These are phyloP conservation scores for Breynia disticha DNA, from an alignment of 441 rosid species.

Conservation along the genomic window DNA sequence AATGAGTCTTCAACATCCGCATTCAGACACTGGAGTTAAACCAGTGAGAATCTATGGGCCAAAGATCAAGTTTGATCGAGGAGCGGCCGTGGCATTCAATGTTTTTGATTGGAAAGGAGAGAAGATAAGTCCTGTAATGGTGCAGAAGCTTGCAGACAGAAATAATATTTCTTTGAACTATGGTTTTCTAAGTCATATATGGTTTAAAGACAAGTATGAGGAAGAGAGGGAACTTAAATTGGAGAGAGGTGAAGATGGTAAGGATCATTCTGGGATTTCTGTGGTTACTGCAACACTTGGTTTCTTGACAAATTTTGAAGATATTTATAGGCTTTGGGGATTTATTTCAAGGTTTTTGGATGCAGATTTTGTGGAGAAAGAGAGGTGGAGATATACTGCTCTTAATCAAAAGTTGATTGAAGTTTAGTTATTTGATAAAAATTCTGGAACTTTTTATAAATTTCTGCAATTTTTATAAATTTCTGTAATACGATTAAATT, in stretches of 20 bases:
- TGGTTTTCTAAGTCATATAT: slow-evolving; percentile 57
- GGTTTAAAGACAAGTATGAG: slow-evolving; percentile 49
- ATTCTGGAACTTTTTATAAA: no score
- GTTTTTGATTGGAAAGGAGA: slow-evolving; percentile 78
- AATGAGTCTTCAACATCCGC: slow-evolving; percentile 69
- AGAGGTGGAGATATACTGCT: slow-evolving; percentile 62
- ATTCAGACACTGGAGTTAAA: slow-evolving; percentile 29
- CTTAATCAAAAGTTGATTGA: slow-evolving; percentile 55
- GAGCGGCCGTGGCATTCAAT: slow-evolving; percentile 82
- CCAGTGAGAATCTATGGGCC: slow-evolving; percentile 78
- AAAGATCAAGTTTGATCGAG: slow-evolving; percentile 67
- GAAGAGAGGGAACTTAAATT: slow-evolving; percentile 45
- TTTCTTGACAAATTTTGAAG: slow-evolving; percentile 74
- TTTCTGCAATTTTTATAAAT: no score
- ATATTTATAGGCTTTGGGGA: slow-evolving; percentile 66
- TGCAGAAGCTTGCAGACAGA: slow-evolving; percentile 87
- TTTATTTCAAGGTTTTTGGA: slow-evolving; percentile 81
- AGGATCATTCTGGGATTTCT: slow-evolving; percentile 27
- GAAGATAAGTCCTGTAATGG: slow-evolving; percentile 60
- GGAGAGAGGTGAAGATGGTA: slow-evolving; percentile 31
- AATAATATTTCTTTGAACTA: slow-evolving; percentile 60
- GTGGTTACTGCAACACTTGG: slow-evolving; percentile 76
- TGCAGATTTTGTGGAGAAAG: slow-evolving; percentile 84
- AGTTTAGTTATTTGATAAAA: no score
- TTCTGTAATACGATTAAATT: no score